Percentiles rank a stretch among this genome's conserved stretches.
Conservation (phyloP, 2,329 filamentous ascomycete species). For the Penicillium hordei region DNA sequence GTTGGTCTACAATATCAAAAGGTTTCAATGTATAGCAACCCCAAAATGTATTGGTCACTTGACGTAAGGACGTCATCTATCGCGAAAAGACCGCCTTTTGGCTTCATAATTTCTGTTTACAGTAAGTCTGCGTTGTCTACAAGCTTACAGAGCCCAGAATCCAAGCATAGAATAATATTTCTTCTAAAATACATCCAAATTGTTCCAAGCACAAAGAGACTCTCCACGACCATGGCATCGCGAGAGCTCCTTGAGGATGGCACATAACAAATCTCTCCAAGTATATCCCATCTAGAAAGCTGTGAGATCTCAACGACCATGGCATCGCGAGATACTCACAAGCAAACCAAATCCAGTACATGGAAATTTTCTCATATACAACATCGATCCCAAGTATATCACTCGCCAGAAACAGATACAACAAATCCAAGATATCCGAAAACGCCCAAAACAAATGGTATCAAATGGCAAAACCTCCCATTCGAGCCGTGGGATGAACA, state of each 20-base stretch:
- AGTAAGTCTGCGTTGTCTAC: neutral
- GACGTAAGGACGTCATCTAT: neutral
- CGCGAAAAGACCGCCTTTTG: neutral
- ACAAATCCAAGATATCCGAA: neutral
- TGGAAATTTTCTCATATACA: neutral
- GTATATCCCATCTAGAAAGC: neutral
- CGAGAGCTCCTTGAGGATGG: neutral
- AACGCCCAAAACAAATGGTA: neutral
- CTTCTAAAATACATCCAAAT: neutral
- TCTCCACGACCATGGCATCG: slow-evolving; percentile 4
- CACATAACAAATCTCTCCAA: neutral
- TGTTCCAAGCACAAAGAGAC: neutral
- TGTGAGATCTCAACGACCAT: neutral
- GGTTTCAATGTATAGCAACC: neutral
- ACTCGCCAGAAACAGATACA: neutral
- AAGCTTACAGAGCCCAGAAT: neutral
- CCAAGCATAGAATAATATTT: neutral
- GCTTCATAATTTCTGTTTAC: neutral
- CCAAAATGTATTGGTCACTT: neutral
- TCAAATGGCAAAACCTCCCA: slow-evolving; percentile 18
- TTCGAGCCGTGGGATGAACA: slow-evolving; percentile 18
- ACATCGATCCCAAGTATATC: neutral
- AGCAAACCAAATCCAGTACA: neutral
- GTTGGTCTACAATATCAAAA: neutral
- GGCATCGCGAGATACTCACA: neutral